Conservation (phyloP, 2,329 filamentous ascomycete genomes). For the Aspergillus cejpii region DNA sequence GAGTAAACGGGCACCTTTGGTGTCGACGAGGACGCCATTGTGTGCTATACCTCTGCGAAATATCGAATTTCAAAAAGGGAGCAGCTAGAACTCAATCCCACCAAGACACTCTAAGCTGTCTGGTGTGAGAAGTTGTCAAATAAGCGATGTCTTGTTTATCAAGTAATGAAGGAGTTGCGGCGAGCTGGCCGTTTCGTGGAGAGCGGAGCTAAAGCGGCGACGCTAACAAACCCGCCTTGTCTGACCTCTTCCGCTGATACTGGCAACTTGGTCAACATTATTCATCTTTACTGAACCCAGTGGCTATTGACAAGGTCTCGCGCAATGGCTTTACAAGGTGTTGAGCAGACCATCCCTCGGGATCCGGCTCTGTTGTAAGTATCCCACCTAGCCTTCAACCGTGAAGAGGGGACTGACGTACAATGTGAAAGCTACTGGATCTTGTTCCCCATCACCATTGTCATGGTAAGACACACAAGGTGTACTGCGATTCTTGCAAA, state of each 20-base stretch:
- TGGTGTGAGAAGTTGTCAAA: not conserved
- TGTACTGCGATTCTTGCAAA: not conserved
- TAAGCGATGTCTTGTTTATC: conserved; percentile 1
- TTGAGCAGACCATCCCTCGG: conserved; percentile 91
- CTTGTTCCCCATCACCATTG: conserved; percentile 89
- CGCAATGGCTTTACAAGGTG: conserved; percentile 69
- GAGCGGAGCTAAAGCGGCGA: conserved; percentile 22
- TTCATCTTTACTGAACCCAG: not conserved
- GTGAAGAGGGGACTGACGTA: conserved; percentile 12
- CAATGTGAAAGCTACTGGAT: conserved; percentile 79
- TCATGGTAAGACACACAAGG: conserved; percentile 61
- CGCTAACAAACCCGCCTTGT: conserved; percentile 7
- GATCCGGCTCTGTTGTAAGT: conserved; percentile 95
- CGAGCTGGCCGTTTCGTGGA: conserved; percentile 31
- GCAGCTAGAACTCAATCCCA: not conserved
- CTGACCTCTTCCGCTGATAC: conserved; percentile 4
- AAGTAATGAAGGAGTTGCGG: conserved; percentile 25
- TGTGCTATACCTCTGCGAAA: not conserved
- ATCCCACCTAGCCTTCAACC: not conserved
- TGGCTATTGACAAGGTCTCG: conserved; percentile 2
- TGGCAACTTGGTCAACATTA: not conserved
- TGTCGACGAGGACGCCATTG: conserved; percentile 26
- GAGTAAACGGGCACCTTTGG: conserved; percentile 43
- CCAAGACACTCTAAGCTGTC: not conserved
- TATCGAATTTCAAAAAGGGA: not conserved